Evolutionary conservation across 2,329 filamentous ascomycete genomes (phyloP), one percentile per base, ranked within the genome.

Genomic region (Beauveria caledonica): DNA sequence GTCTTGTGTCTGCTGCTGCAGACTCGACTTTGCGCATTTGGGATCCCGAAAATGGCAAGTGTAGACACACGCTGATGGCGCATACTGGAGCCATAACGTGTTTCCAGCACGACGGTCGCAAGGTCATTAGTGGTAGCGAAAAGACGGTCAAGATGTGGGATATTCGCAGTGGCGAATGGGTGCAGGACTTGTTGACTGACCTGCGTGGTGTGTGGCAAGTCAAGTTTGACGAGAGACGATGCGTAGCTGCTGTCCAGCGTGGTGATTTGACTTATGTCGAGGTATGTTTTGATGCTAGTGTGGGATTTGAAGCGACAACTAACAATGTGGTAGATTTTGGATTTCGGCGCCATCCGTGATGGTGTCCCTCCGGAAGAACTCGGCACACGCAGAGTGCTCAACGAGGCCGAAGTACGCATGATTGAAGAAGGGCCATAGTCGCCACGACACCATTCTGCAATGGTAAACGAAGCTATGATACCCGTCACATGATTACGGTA

Each of bases 141-240:
- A 87, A 93, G 68, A 97, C 91, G 3, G 80, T 99, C 64, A 99
- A 99, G 79, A 95, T 99, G 90, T 99, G 94, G 94, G 91, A 99
- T 69, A 89, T 97, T 54, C 85, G 86, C 68, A 96, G 88, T 1
- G 94, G 94, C 53, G 89, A 97, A 68, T 97, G 92, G 71, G 86
- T 96, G 57, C 89, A 93, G 66, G 93, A 99, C 73, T 82, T 99
- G 46, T 80, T 99, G 68, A 96, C 91, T 15, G 92, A 97, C 69
- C 80, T 99, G 40, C 93, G 88, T 66, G 92, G 93, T n/a, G 94
- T 99, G 8, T 99, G 94, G 94, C 94, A 99, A 77, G 94, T 99
- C 68, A 94, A 94, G 69, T 99, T 99, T 76, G 92, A 99, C 69
- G 91, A 95, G 70, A 83, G 94, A 66, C 84, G 93, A 72, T 99